Evolutionary conservation across 805 yeast genomes (phyloP), one percentile per base, ranked within the genome.

Genomic region (Candida adriatica): DNA sequence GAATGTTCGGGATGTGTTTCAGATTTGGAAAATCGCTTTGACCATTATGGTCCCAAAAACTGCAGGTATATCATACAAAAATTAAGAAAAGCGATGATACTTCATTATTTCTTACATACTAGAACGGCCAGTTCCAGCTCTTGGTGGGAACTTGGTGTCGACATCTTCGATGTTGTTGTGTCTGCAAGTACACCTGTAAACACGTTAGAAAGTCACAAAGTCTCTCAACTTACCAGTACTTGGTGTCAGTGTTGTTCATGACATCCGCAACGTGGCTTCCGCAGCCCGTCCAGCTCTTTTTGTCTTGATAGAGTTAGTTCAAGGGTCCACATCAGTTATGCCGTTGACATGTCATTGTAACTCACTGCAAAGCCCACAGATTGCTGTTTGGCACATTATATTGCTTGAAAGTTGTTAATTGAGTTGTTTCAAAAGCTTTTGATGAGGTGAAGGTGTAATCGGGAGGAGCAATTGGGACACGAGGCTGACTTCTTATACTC

Each of bases 201-300:
- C 8, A 11, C 22, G 22, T 19, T 11, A 11, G 22, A 8, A 19
- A 8, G 22, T 8, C 22, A 8, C 8, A 8, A 19, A 19, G 8
- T 19, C 10, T 19, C 22, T 8, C 8, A 19, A 48, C 53, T 29
- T 21, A 49, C 57, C 59, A 53, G 35, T 55, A 58, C 14, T 53
- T 53, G 35, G 57, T 60, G 18, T 67, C 69, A 14, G 76, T 69
- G 34, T 48, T 42, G 32, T 64, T 66, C 80, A 75, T 73, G n/a
- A 75, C 75, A 11, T 51, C 41, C n/a, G 65, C 39, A 25, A 73
- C 57, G 44, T 75, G 79, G n/a, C 54, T 27, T 18, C 79, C 79
- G 43, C 77, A 71, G n/a, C 80, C 80, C 25, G 76, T 65, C 82
- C 82, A 75, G 10, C 78, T 63, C 43, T 73, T 73, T 47, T 67